Evolutionary conservation across 2,329 filamentous ascomycete genomes (phyloP).

Genomic region (Fusarium pseudoanthophilum): DNA sequence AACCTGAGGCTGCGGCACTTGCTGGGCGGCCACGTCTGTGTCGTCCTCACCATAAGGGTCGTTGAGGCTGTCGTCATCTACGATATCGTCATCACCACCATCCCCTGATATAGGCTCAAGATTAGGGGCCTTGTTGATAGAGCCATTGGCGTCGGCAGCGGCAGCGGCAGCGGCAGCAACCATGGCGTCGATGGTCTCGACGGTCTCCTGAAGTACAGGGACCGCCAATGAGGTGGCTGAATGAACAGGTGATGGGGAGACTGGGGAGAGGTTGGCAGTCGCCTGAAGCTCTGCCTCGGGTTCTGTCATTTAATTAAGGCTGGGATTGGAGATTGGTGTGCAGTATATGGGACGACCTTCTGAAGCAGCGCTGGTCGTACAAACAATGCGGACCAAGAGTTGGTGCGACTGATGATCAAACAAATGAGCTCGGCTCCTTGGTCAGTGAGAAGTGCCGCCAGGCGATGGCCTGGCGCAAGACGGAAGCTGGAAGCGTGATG

Average conservation of each 20-base stretch:
- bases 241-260: constrained; percentile 62
- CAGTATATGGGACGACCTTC: constrained; percentile 30
- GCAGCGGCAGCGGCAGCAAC: constrained; percentile 45
- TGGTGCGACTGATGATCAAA: constrained; percentile 30
- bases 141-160: constrained; percentile 44
- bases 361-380: constrained; percentile 31
- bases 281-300: constrained; percentile 59
- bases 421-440: constrained; percentile 28
- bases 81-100: constrained; percentile 52
- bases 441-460: constrained; percentile 38
- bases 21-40: constrained; percentile 42
- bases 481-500: constrained; percentile 21
- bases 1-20: constrained; percentile 44
- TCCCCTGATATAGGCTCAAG: constrained; percentile 49
- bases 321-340: constrained; percentile 28
- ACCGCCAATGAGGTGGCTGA: constrained; percentile 59
- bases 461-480: constrained; percentile 36
- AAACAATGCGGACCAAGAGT: constrained; percentile 32
- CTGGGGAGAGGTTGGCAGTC: constrained; percentile 62
- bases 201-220: constrained; percentile 63
- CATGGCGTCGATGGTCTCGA: constrained; percentile 62
- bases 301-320: constrained; percentile 56
- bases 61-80: constrained; percentile 61
- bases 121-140: constrained; percentile 45
- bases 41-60: constrained; percentile 58